Evolutionary conservation across 1,139 yeast species (phyloP), one percentile per base, ranked within the genome.

Genomic region (Komagataea norvegica): DNA sequence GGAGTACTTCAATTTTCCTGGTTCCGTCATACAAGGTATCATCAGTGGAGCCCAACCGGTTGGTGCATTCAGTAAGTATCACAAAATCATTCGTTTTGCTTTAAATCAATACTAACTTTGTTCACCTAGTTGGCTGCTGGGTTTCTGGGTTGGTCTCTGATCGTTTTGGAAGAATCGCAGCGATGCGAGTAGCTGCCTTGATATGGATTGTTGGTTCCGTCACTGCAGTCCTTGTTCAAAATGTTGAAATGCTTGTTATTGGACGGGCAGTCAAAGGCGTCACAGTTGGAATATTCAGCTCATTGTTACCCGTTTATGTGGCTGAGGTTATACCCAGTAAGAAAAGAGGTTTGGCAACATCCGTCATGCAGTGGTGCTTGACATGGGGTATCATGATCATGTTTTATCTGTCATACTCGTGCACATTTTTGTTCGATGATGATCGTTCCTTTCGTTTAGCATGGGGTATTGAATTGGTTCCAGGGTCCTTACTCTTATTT

Each of bases 291-390:
- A 62, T 80, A 41, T 79, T 83, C 52, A 79, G 88, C 3, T 72
- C 88, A 13, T 75, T 77, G 44, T 74, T 83, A 29, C 85, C 89
- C 5, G 82, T 81, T 32, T 84, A 81, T 60, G 74, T 82, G 41
- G 70, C 85, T n/a, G 93, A 84, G 57, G 67, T 81, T 40, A 70
- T 85, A 15, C 85, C 89, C 37, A 69, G 74, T 49, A 64, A 68
- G 38, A 73, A 75, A 48, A 78, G 85, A 61, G 89, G 89, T 40
- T 59, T 73, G 37, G 71, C 79, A 42, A 84, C 83, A 41, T 80
- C 84, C 44, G 54, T 74, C 41, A 74, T 78, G 60, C 89, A 83
- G 55, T 75, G 83, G 65, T 69, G 78, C 20, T 75, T 79, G 41
- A 79, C 89, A 15, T 64, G 79, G 56, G 88, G 89, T 52, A 79